These are phyloP conservation scores for Fraxinus paxiana DNA, from an alignment of 305 asterid species.

Conservation along the genomic window DNA sequence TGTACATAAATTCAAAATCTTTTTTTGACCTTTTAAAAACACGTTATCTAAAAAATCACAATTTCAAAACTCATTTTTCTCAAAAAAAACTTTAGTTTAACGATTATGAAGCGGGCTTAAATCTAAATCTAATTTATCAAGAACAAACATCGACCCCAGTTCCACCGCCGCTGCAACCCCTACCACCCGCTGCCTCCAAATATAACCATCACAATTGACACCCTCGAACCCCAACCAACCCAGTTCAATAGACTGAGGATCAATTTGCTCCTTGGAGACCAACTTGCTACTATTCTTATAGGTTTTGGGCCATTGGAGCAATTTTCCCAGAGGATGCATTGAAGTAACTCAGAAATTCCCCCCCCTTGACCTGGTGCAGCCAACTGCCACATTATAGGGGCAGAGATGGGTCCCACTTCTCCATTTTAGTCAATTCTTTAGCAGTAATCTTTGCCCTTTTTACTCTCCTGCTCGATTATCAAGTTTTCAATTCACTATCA, in stretches of 20 bases:
- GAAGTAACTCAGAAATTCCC: not conserved
- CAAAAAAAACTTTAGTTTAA: not conserved
- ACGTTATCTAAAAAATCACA: no score
- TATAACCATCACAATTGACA: not conserved
- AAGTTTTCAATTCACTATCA: not conserved
- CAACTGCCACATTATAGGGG: slow-evolving; percentile 34
- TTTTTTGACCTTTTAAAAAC: not conserved
- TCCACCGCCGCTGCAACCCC: not conserved
- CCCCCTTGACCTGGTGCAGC: not conserved
- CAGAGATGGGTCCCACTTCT: slow-evolving; percentile 28
- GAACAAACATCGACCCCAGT: not conserved
- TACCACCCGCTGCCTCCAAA: not conserved
- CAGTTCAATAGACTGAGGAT: not conserved
- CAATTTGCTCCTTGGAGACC: not conserved
- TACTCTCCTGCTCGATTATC: slow-evolving; percentile 3
- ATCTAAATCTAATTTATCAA: no score
- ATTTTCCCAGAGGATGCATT: not conserved
- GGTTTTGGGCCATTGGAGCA: not conserved
- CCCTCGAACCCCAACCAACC: not conserved
- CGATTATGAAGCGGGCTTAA: not conserved
- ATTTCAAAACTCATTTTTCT: not conserved
- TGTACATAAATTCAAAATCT: no score
- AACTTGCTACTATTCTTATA: not conserved
- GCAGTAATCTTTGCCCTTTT: slow-evolving; percentile 21
- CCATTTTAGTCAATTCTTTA: slow-evolving; percentile 22